Percentiles rank a stretch among this genome's conserved stretches.
phyloP scores from a whole-genome alignment of 108 stramenopile genomes.

The Nitzschia sp. region DNA sequence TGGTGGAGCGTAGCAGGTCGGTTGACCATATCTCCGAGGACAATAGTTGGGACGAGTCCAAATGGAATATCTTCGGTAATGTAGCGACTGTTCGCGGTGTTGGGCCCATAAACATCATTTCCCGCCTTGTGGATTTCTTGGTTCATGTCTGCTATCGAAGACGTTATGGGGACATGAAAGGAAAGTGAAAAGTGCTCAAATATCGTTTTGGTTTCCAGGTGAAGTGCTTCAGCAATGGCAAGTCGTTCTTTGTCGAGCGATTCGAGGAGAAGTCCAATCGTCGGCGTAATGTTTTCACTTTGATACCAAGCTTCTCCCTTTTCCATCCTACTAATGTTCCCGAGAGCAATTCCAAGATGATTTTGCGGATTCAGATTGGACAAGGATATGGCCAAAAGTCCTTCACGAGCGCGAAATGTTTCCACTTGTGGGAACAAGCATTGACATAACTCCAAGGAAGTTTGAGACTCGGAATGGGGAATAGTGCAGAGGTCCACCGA shows the following conservation, averaged over 20 bases:
- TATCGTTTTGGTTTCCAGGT: constrained; percentile 54
- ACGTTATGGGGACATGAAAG: constrained; percentile 59
- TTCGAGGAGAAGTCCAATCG: constrained; percentile 60
- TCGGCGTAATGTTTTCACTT: constrained; percentile 56
- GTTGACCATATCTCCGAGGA: constrained; percentile 46
- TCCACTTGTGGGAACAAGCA: constrained; percentile 39
- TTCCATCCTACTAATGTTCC: constrained; percentile 73
- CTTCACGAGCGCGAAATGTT: constrained; percentile 49
- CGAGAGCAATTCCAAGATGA: constrained; percentile 64
- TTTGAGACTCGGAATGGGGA: constrained; percentile 21
- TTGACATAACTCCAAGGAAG: constrained; percentile 26
- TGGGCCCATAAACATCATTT: constrained; percentile 66
- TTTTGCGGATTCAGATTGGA: constrained; percentile 75
- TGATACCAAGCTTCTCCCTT: constrained; percentile 71
- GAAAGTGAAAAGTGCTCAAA: constrained; percentile 62
- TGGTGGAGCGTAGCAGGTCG: constrained; percentile 60
- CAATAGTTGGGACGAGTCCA: constrained; percentile 49
- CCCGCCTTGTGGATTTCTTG: constrained; percentile 57
- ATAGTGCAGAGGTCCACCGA: constrained; percentile 60
- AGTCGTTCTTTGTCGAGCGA: constrained; percentile 59
- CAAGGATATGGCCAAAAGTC: constrained; percentile 62
- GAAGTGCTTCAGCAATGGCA: constrained; percentile 50
- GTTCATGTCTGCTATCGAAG: constrained; percentile 68
- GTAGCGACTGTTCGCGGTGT: constrained; percentile 50
- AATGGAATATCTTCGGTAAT: constrained; percentile 74